phyloP scores from a whole-genome alignment of 2,329 filamentous ascomycete genomes.

The Cladosporium halotolerans region DNA sequence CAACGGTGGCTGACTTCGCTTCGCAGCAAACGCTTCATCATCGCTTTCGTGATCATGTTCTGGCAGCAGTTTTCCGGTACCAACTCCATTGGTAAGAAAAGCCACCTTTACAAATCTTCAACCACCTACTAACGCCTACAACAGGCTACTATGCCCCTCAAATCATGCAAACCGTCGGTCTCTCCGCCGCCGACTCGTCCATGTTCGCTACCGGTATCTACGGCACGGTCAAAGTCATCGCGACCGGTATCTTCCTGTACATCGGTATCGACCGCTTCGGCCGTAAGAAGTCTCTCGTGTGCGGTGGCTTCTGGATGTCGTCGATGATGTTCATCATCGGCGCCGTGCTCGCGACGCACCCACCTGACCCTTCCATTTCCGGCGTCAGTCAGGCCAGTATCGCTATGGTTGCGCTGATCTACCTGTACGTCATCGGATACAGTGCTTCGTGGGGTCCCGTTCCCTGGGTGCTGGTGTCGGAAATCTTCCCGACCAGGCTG shows the following conservation, averaged over 20 bases:
- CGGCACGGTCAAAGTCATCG: constrained; percentile 13
- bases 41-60: constrained; percentile 17
- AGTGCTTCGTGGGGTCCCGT: constrained; percentile 37
- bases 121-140: background rate
- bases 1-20: constrained; percentile 5
- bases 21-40: constrained; percentile 12
- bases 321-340: constrained; percentile 12
- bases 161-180: constrained; percentile 7
- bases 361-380: constrained; percentile 53
- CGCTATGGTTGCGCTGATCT: constrained; percentile 7
- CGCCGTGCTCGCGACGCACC: constrained; percentile 35
- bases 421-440: constrained; percentile 34
- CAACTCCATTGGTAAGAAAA: constrained; percentile 24
- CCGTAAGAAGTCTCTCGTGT: constrained; percentile 6
- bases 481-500: constrained; percentile 40
- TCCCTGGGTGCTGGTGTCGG: constrained; percentile 40
- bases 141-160: constrained; percentile 13
- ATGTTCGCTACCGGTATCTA: constrained; percentile 14
- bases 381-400: constrained; percentile 25
- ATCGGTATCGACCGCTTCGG: constrained; percentile 10
- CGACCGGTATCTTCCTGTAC: constrained; percentile 4
- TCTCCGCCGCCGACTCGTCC: constrained; percentile 4
- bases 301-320: constrained; percentile 8
- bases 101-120: background rate
- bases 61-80: constrained; percentile 15